Evolutionary conservation across 257 asterid genomes (phyloP), one percentile per base, ranked within the genome.

Genomic region (Solanum corneliomulleri): DNA sequence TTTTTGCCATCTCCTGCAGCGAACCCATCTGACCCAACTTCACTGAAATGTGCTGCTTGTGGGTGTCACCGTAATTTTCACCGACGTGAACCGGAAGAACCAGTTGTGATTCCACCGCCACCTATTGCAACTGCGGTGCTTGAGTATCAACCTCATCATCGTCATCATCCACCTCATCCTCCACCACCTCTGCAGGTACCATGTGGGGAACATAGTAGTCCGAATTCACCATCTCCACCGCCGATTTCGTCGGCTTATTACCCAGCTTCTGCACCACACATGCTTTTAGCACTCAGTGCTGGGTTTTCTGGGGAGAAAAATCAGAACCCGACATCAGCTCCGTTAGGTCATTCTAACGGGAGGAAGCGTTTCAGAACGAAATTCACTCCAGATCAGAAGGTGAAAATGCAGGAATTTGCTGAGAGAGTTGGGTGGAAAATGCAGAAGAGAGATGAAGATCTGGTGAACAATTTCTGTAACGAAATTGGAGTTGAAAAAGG

Each of bases 1-100:
- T 97, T 97, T 89, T 94, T 97, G 98, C 98, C 98, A 2, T 93
- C 99, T 0, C 96, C 96, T 0, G 74, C 92, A 3, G 87, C 95
- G 20, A 91, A 90, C 85, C 94, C 98, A n/a, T 60, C 94, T 29
- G 96, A 95, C 89, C 99, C 99, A 41, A 92, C 99, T 18, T 94
- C 98, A 14, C 93, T 97, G 2, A 95, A 93, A 92, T 97, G 99
- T 93, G 99, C 99, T 35, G 99, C 98, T 3, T 97, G 99, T 86
- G 98, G 98, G 2, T 97, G 99, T 89, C 99, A 96, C 93, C 98
- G 99, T 31, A 96, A 94, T 77, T 96, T 96, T 94, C 99, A 96
- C 92, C 98, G 99, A 89, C 98, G 98, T 1, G 99, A 97, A 85
- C 96, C 98, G 2, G 98, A 95, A 9, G 98, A 94, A 5, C 91